These are phyloP conservation scores for Candida dajiaensis DNA, from an alignment of 805 yeast genomes.

Conservation along the genomic window DNA sequence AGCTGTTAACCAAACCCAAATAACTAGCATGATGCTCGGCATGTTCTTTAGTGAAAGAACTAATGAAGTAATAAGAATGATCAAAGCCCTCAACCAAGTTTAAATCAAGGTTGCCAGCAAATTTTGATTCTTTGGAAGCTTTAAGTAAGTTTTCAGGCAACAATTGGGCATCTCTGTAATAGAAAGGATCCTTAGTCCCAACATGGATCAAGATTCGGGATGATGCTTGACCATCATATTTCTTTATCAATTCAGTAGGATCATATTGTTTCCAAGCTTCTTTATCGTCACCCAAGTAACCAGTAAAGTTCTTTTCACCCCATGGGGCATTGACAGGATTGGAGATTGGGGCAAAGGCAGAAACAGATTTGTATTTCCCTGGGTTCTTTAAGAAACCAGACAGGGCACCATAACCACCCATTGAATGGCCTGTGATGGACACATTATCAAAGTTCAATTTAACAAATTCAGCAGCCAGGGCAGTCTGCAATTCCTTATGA, in stretches of 20 bases:
- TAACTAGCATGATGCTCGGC: conserved; percentile 81
- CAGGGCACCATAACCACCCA: conserved; percentile 97
- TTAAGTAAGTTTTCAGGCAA: conserved; percentile 67
- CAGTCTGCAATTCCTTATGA: conserved; percentile 55
- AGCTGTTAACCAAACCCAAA: conserved; percentile 32
- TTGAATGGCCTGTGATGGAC: conserved; percentile 92
- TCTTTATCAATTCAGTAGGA: conserved; percentile 69
- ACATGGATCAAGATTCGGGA: conserved; percentile 78
- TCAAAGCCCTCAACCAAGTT: conserved; percentile 77
- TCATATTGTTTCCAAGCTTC: conserved; percentile 67
- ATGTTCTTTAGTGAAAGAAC: conserved; percentile 75
- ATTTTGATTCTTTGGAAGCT: conserved; percentile 48
- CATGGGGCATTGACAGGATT: conserved; percentile 77
- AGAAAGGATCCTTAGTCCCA: conserved; percentile 76
- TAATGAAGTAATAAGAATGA: conserved; percentile 83
- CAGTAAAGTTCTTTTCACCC: conserved; percentile 82
- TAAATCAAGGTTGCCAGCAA: conserved; percentile 55
- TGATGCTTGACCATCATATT: conserved; percentile 44
- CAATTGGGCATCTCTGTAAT: conserved; percentile 53
- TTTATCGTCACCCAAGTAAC: conserved; percentile 60
- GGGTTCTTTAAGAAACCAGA: conserved; percentile 63
- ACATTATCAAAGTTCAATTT: conserved; percentile 57
- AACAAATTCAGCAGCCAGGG: conserved; percentile 32
- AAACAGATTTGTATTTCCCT: conserved; percentile 66
- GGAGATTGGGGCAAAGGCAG: conserved; percentile 87